A percentile compares a stretch with the other conserved stretches of the same genome.
Conservation (phyloP, 2,329 filamentous ascomycete genomes). For the Fusarium paranaense region DNA sequence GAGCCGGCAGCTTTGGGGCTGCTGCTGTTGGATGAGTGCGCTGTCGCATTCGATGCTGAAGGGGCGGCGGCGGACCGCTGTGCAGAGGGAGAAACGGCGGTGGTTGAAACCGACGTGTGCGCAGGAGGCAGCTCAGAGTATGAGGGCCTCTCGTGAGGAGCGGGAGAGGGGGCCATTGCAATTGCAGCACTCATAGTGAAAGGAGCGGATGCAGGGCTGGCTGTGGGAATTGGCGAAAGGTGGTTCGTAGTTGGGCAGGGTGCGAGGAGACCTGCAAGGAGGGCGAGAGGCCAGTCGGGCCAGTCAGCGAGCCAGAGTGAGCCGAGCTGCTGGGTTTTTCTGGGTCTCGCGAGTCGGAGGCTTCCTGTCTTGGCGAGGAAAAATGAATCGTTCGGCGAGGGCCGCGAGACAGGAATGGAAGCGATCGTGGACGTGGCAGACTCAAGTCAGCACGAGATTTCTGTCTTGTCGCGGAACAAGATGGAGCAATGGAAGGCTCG, state of each 20-base stretch:
- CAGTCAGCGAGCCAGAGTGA: conserved; percentile 35
- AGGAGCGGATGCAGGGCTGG: conserved; percentile 31
- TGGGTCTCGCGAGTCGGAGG: conserved; percentile 36
- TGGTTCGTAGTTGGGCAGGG: conserved; percentile 24
- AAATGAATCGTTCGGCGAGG: conserved; percentile 32
- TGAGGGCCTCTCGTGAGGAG: conserved; percentile 72
- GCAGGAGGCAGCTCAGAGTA: conserved; percentile 62
- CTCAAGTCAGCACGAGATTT: conserved; percentile 23
- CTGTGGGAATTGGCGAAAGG: conserved; percentile 29
- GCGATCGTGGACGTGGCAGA: conserved; percentile 28
- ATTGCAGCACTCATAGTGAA: conserved; percentile 74
- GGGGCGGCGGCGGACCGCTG: conserved; percentile 54
- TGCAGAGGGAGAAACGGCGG: conserved; percentile 56
- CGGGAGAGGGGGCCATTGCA: conserved; percentile 76
- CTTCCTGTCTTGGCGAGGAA: conserved; percentile 35
- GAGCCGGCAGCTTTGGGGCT: conserved; percentile 61
- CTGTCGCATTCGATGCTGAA: conserved; percentile 55
- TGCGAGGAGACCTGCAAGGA: conserved; percentile 35
- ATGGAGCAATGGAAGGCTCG: conserved; percentile 15
- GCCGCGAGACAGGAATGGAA: conserved; percentile 39
- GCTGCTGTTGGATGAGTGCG: conserved; percentile 63
- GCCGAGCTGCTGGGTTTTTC: conserved; percentile 38
- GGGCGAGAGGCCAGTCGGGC: conserved; percentile 29
- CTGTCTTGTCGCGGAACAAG: conserved; percentile 10
- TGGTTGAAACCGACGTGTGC: conserved; percentile 49